phyloP scores from a whole-genome alignment of 2,329 filamentous ascomycete genomes.

The Coleophoma cylindrospora region DNA sequence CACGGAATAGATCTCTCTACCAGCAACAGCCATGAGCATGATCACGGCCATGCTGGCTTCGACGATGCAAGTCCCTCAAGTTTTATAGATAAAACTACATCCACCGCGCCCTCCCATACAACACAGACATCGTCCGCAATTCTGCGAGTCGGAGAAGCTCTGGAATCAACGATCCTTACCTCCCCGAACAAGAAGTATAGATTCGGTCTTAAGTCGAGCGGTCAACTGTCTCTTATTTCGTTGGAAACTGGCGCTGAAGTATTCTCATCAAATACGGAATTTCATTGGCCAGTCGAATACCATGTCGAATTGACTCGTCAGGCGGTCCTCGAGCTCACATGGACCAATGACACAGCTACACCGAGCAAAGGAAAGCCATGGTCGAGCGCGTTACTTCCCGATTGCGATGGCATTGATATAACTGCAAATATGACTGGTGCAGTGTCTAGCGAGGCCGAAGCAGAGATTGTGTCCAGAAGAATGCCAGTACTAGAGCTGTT shows the following conservation, averaged over 20 bases:
- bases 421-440: background rate
- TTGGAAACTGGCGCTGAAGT: conserved; percentile 9
- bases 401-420: conserved; percentile 6
- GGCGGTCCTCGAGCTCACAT: conserved; percentile 13
- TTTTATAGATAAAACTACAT: background rate
- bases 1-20: background rate
- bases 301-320: conserved; percentile 12
- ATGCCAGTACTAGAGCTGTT: conserved; percentile 11
- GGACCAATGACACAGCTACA: conserved; percentile 10
- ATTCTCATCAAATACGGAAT: conserved; percentile 15
- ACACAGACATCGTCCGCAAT: background rate
- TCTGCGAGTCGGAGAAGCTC: conserved; percentile 1
- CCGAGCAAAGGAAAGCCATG: conserved; percentile 14
- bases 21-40: background rate
- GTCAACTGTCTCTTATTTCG: conserved; percentile 10
- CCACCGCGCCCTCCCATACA: background rate
- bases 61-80: background rate
- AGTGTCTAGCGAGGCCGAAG: background rate
- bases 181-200: conserved; percentile 10
- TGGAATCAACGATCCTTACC: conserved; percentile 2
- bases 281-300: conserved; percentile 13
- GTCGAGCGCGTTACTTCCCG: conserved; percentile 9
- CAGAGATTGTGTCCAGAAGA: background rate
- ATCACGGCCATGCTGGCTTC: background rate
- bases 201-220: conserved; percentile 9